Percentiles rank a stretch among this genome's conserved stretches.
Evolutionary conservation across 805 yeast species (phyloP).

Genomic region (Myxozyma monticola): DNA sequence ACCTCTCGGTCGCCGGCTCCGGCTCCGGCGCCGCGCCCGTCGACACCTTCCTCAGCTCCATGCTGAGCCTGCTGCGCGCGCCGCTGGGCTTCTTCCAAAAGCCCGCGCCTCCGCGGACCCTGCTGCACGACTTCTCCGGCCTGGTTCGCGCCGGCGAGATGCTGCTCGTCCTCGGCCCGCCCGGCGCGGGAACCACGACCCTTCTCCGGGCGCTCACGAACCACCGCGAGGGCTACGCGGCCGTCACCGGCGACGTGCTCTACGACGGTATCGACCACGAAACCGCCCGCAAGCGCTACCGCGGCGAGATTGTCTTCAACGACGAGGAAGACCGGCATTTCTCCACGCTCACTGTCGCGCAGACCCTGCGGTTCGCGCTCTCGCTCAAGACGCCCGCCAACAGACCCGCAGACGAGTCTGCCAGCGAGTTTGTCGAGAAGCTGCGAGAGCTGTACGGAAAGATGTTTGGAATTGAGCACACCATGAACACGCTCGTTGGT

Average conservation of each 20-base stretch:
- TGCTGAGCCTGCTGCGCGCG: too few relatives aligned
- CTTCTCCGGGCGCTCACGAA: slow-evolving; percentile 57
- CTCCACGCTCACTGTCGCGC: slow-evolving; percentile 66
- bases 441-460: slow-evolving; percentile 54
- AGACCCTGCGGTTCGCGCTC: slow-evolving; percentile 67
- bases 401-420: slow-evolving; percentile 51
- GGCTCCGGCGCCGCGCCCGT: slow-evolving; percentile 20
- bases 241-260: slow-evolving; percentile 54
- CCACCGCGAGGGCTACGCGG: slow-evolving; percentile 26
- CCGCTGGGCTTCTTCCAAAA: slow-evolving; percentile 14
- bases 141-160: slow-evolving; percentile 63
- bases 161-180: slow-evolving; percentile 69
- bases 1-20: slow-evolving; percentile 21
- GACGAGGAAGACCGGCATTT: slow-evolving; percentile 70
- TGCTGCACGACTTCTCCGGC: slow-evolving; percentile 38
- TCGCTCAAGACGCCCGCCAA: slow-evolving; percentile 61
- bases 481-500: slow-evolving; percentile 64
- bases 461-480: slow-evolving; percentile 54
- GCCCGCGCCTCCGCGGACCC: slow-evolving; percentile 26
- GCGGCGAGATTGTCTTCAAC: slow-evolving; percentile 71
- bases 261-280: slow-evolving; percentile 63
- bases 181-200: slow-evolving; percentile 63
- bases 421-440: slow-evolving; percentile 55
- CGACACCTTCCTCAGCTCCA: slow-evolving; percentile 16
- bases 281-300: slow-evolving; percentile 59